phyloP scores from a whole-genome alignment of 495 filamentous ascomycete species.

The Neurospora sp. region DNA sequence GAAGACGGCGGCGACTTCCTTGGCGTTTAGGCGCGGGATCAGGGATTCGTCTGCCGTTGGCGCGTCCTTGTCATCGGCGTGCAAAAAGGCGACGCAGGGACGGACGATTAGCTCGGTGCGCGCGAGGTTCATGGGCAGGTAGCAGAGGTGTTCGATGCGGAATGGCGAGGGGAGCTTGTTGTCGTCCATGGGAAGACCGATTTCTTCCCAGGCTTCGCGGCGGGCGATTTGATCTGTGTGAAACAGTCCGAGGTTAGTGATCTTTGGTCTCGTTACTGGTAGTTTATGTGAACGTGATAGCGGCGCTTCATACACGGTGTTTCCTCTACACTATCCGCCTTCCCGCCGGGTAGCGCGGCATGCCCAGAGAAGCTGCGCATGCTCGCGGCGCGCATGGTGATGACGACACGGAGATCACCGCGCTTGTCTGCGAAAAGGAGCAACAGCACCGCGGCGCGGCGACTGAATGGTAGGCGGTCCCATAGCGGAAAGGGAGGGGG shows the following conservation, averaged over 20 bases:
- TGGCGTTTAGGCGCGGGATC: slow-evolving; percentile 69
- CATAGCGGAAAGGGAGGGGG: slow-evolving; percentile 45
- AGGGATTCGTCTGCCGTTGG: slow-evolving; percentile 54
- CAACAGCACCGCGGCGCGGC: slow-evolving; percentile 74
- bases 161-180: slow-evolving; percentile 58
- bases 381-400: slow-evolving; percentile 74
- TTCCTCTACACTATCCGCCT: slow-evolving; percentile 38
- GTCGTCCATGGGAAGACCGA: slow-evolving; percentile 65
- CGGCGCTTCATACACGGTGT: slow-evolving; percentile 38
- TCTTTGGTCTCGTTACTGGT: neutral
- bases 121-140: slow-evolving; percentile 70
- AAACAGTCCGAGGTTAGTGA: slow-evolving; percentile 18
- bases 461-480: slow-evolving; percentile 53
- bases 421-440: slow-evolving; percentile 72
- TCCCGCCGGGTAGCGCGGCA: slow-evolving; percentile 79
- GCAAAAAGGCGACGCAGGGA: slow-evolving; percentile 77
- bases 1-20: slow-evolving; percentile 87
- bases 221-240: slow-evolving; percentile 65
- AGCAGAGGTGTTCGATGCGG: slow-evolving; percentile 71
- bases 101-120: slow-evolving; percentile 73
- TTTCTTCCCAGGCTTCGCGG: slow-evolving; percentile 84
- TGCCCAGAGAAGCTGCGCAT: slow-evolving; percentile 62
- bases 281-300: slow-evolving; percentile 31
- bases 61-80: slow-evolving; percentile 27
- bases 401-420: slow-evolving; percentile 70